phyloP scores from a whole-genome alignment of 495 filamentous ascomycete genomes.

The Glonium stellatum region DNA sequence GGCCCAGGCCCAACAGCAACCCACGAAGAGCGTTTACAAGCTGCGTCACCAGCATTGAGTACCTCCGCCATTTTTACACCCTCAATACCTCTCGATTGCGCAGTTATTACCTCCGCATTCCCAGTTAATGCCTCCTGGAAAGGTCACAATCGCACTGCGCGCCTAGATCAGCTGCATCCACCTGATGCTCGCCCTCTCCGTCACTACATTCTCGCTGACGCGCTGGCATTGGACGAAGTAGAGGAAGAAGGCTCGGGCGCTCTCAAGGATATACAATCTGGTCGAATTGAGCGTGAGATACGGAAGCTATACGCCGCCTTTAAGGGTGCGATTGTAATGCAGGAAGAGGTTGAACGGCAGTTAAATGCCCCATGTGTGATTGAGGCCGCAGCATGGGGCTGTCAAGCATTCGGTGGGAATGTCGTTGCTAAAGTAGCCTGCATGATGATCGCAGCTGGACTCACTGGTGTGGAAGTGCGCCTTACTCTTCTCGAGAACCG shows the following conservation, averaged over 20 bases:
- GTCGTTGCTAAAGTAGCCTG: constrained; percentile 13
- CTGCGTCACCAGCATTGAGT: constrained; percentile 19
- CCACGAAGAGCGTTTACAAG: constrained; percentile 24
- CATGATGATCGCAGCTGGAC: constrained; percentile 22
- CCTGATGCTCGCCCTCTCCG: constrained; percentile 3
- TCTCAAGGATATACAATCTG: constrained; percentile 14
- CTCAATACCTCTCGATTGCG: constrained; percentile 8
- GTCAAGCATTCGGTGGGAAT: constrained; percentile 22
- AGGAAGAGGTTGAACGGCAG: not conserved
- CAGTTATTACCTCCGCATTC: constrained; percentile 15
- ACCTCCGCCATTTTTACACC: constrained; percentile 17
- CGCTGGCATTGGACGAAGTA: constrained; percentile 14
- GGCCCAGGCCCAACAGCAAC: constrained; percentile 20
- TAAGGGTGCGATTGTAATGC: constrained; percentile 3
- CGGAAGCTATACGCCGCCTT: constrained; percentile 23
- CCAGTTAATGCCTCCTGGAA: constrained; percentile 19
- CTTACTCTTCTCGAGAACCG: constrained; percentile 10
- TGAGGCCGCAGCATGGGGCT: constrained; percentile 20
- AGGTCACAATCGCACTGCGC: constrained; percentile 22
- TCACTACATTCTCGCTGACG: constrained; percentile 23
- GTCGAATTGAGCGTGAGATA: constrained; percentile 13
- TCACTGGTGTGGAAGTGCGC: constrained; percentile 10
- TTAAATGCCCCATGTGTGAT: constrained; percentile 6
- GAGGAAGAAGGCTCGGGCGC: not conserved
- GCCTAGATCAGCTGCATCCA: constrained; percentile 1